Evolutionary conservation across 2,329 filamentous ascomycete species (phyloP), one percentile per base, ranked within the genome.

Genomic region (Apiospora malaysiana): DNA sequence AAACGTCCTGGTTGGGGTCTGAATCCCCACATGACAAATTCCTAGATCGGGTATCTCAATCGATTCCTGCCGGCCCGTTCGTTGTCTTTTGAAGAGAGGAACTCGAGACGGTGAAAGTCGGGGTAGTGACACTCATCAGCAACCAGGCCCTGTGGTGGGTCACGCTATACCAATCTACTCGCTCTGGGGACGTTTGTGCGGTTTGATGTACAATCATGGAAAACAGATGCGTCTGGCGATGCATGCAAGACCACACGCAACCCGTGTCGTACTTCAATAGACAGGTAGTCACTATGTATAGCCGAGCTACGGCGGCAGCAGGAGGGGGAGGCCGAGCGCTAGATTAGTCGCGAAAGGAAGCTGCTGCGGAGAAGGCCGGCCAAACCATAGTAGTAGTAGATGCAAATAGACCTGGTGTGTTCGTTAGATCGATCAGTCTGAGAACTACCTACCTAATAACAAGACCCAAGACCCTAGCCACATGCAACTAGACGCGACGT

Each of bases 331-430:
- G 32, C 56, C 56, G 32, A 63, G 56, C 56, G 56, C 56, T 63
- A 63, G 32, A 63, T 63, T 40, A 59, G 51, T 59, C 51, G 51
- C 51, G 51, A 59, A 59, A 59, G 51, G 51, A 59, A 32, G 51
- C 8, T 18, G 51, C 12, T 37, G 51, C 51, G 51, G 51, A 59
- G 51, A 37, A 59, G 27, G 51, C 51, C 51, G 51, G 51, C 21
- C 51, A 21, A 59, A 59, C 37, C 51, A 59, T 18, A n/a, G n/a
- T n/a, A n/a, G n/a, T n/a, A n/a, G n/a, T n/a, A 59, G 51, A 21
- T 37, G 27, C 51, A 59, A 59, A 37, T 59, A 59, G 51, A 37
- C 51, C 16, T 59, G 27, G 37, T 47, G 37, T 47, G 32, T 63
- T 40, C 32, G 27, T 27, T 40, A 63, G 56, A 63, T 63, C 56